Evolutionary conservation across 345 rosid genomes (phyloP), one percentile per base, ranked within the genome.

Genomic region (Draba incana): DNA sequence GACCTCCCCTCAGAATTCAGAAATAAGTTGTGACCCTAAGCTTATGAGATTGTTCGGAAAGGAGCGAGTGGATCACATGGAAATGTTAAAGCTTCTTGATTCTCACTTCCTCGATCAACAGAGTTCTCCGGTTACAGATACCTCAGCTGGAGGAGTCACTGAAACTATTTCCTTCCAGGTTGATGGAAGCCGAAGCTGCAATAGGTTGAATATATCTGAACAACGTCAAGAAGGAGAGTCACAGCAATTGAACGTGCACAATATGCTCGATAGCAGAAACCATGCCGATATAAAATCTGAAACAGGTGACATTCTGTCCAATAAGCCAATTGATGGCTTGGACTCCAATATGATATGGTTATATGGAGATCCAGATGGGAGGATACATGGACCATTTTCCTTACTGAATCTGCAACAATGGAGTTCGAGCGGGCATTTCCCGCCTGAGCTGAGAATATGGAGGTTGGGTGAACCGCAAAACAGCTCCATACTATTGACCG

Each of bases 11-110:
- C 81, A 78, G 72, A 81, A 77, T 65, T 76, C 81, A 58, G 85
- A 84, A 63, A 81, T 93, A 68, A 20, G 64, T 38, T 93, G 98
- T 70, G 98, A 93, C 41, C 12, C 84, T 30, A 85, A 67, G 84
- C 97, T 93, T 50, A 39, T 64, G 58, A 82, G 69, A 64, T 83
- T 93, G 68, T 90, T 93, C 56, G 80, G 92, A 12, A 86, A 78
- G 78, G 78, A 68, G 61, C 79, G 77, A 71, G 80, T 91, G 62
- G 92, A 82, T 38, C 92, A 85, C 68, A 50, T 86, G 74, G 95
- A 93, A 78, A 90, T 93, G 97, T 81, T 84, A 64, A 87, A 84
- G 86, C 91, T 90, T 81, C 87, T 93, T 59, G 92, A 87, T 57
- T 70, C 75, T 68, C 99, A 94, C 66, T 84, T 85, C 75, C 83